Evolutionary conservation across 345 rosid genomes (phyloP).

Genomic region (Sapria himalayana): DNA sequence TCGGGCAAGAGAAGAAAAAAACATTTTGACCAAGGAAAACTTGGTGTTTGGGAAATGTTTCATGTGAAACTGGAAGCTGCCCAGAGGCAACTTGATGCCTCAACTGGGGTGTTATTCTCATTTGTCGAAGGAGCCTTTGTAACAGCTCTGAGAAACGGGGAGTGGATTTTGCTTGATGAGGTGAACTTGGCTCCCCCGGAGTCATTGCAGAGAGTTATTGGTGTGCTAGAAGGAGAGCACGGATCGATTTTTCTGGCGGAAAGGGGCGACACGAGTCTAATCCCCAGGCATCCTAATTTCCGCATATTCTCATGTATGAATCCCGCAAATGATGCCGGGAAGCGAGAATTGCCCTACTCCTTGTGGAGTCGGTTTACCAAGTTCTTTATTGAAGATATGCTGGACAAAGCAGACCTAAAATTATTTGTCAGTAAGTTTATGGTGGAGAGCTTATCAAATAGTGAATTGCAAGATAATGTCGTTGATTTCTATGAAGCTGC

Average conservation of each 20-base stretch:
- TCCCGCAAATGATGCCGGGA: conserved; percentile 99
- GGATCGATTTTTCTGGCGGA: conserved; percentile 91
- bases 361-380: conserved; percentile 74
- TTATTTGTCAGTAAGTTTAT: conserved; percentile 46
- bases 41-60: conserved; percentile 32
- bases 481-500: conserved; percentile 58
- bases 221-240: conserved; percentile 82
- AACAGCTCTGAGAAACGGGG: conserved; percentile 68
- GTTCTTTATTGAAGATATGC: conserved; percentile 63
- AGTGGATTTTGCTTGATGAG: conserved; percentile 95
- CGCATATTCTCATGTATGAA: conserved; percentile 93
- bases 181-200: conserved; percentile 90
- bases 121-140: conserved; percentile 96
- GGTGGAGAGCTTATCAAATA: conserved; percentile 33
- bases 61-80: conserved; percentile 33
- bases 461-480: conserved; percentile 30
- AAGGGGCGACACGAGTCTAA: conserved; percentile 59
- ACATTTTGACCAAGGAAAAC: conserved; percentile 19
- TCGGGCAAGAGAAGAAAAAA: conserved; percentile 54
- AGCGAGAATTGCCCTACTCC: conserved; percentile 64
- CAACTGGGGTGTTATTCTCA: conserved; percentile 72
- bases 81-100: conserved; percentile 26
- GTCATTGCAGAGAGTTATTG: conserved; percentile 67
- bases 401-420: conserved; percentile 53
- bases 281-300: conserved; percentile 53